Percentiles rank a stretch among this genome's conserved stretches.
Conservation (phyloP, 164 flowering plant genomes). For the Liquidambar formosana region DNA sequence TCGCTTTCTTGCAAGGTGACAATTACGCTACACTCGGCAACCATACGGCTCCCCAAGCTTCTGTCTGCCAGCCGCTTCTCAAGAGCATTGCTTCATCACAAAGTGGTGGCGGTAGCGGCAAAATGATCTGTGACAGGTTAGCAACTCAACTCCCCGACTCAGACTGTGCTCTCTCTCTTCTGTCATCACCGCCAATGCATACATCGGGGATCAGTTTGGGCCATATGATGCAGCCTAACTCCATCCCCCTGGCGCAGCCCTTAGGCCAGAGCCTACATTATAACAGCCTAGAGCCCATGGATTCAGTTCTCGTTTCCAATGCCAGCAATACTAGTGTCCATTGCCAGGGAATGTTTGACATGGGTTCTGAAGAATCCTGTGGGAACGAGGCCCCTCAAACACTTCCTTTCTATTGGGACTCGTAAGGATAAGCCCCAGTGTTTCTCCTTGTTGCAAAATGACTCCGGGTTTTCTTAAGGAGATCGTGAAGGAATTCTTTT, state of each 20-base stretch:
- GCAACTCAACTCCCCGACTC: conserved; percentile 36
- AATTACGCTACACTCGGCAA: conserved; percentile 8
- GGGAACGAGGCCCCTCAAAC: conserved; percentile 40
- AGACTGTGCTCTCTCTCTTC: conserved; percentile 94
- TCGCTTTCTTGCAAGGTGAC: conserved; percentile 31
- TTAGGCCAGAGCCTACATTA: conserved; percentile 27
- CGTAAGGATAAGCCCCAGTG: conserved; percentile 1
- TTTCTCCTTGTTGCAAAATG: background rate
- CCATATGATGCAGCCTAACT: conserved; percentile 32
- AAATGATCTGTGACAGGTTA: conserved; percentile 34
- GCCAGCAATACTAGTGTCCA: conserved; percentile 27
- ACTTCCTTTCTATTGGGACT: conserved; percentile 60
- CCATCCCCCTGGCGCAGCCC: conserved; percentile 35
- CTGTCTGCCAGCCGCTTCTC: conserved; percentile 38
- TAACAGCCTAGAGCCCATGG: conserved; percentile 30
- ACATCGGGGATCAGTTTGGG: conserved; percentile 35
- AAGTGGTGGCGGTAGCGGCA: conserved; percentile 22
- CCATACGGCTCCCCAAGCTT: conserved; percentile 25
- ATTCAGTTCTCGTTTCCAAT: conserved; percentile 30
- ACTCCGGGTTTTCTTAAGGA: background rate
- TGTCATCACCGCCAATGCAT: conserved; percentile 60
- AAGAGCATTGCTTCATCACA: conserved; percentile 29
- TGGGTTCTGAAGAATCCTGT: conserved; percentile 33
- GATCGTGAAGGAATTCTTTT: conserved; percentile 10
- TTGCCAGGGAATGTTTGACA: conserved; percentile 40